Evolutionary conservation across 2,329 filamentous ascomycete species (phyloP), one percentile per base, ranked within the genome.

Genomic region (Dactylonectria estremocensis): DNA sequence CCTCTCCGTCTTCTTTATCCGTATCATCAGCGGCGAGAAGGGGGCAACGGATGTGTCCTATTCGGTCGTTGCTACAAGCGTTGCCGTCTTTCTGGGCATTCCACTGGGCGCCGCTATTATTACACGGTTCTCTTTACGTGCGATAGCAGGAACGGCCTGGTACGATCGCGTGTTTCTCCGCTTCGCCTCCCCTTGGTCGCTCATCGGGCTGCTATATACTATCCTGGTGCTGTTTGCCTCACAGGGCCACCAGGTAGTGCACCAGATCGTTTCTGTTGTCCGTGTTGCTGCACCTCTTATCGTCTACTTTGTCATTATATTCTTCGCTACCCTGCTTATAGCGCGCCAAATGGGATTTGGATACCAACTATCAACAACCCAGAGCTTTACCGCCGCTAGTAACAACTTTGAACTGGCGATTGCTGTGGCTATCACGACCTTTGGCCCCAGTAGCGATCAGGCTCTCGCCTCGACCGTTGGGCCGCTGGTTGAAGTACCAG

Each of bases 371-470:
- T 87, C 88, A 1, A 86, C 88, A 11, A 95, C 94, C 2, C 94
- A 97, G 81, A 95, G 93, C 77, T 96, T 97, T 75, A 97, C 93
- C 0, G 95, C 94, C 0, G 93, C 93, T 1, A 97, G 94, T 78
- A 97, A 97, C 77, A 97, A 97, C 78, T 97, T 97, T 76, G 95
- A 97, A 83, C 83, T 97, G 28, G 94, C 95, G 0, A 97, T 97
- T 80, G 94, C 94, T 0, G 94, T 97, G 0, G 93, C 93, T 0
- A 91, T 97, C 3, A 92, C 94, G 0, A 92, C 92, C 0, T 97
- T 92, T 80, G 95, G 94, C 0, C 87, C 91, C 0, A 83, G 92
- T 46, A 95, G 93, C 74, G 90, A 95, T 56, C 91, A 97, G 80
- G 94, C 94, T 0, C 83, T 97, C 50, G 94, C 95, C 1, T 86